These are phyloP conservation scores for Fraxinus dipetala DNA, from an alignment of 305 asterid species.

Conservation along the genomic window DNA sequence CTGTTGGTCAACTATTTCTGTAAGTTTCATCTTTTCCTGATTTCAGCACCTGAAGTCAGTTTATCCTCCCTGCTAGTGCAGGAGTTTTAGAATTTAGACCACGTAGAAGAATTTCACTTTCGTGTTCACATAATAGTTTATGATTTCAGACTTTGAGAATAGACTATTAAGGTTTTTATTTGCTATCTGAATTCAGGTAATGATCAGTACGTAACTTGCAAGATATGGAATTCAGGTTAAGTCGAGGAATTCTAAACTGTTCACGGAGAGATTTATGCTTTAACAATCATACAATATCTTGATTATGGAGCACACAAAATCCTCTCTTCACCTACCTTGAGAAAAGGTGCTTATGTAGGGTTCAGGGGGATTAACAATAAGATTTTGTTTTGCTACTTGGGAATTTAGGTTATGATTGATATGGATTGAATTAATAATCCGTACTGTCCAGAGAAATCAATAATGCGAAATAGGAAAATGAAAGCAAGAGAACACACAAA, in stretches of 20 bases:
- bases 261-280: neutral
- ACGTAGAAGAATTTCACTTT: neutral
- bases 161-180: neutral
- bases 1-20: neutral
- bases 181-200: neutral
- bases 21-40: neutral
- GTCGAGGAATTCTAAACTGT: neutral
- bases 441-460: neutral
- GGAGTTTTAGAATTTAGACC: neutral
- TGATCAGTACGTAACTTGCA: neutral
- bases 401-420: neutral
- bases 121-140: neutral
- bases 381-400: neutral
- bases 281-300: neutral
- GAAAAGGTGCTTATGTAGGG: neutral
- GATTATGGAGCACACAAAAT: neutral
- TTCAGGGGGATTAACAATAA: neutral
- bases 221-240: neutral
- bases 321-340: neutral
- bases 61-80: neutral
- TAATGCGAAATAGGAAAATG: neutral
- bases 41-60: neutral
- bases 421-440: neutral
- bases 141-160: neutral
- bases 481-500: neutral